Percentiles rank a stretch among this genome's conserved stretches.
phyloP scores from a whole-genome alignment of 2,329 filamentous ascomycete species.

The Annulohypoxylon truncatum region DNA sequence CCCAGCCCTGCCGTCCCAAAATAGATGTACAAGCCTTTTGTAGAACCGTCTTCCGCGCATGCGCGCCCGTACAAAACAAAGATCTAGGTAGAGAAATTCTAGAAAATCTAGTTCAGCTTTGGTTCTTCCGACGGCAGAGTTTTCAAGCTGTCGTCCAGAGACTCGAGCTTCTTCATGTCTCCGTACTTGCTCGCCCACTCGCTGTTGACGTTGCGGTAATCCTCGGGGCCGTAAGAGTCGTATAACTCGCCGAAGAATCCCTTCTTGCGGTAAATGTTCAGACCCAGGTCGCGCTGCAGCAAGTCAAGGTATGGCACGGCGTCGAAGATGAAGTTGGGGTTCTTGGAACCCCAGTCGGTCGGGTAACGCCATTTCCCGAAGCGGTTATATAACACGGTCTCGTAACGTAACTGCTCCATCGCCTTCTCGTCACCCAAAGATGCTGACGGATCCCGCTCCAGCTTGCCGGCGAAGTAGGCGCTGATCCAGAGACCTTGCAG shows the following conservation, averaged over 20 bases:
- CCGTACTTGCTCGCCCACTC: constrained; percentile 58
- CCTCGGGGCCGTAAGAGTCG: constrained; percentile 67
- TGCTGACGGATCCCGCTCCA: constrained; percentile 47
- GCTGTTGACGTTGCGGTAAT: constrained; percentile 65
- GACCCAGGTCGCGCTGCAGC: constrained; percentile 72
- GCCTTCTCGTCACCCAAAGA: constrained; percentile 50
- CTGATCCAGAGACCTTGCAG: constrained; percentile 66
- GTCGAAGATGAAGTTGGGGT: constrained; percentile 81
- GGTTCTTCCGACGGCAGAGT: constrained; percentile 13
- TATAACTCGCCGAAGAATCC: constrained; percentile 64
- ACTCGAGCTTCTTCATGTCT: constrained; percentile 37
- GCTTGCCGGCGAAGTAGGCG: constrained; percentile 64
- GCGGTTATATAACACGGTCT: constrained; percentile 72
- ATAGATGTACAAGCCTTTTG: constrained; percentile 32
- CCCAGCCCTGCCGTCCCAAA: constrained; percentile 25
- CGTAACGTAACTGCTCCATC: constrained; percentile 58
- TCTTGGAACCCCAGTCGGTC: constrained; percentile 69
- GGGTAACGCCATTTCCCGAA: constrained; percentile 79
- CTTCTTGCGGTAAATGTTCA: constrained; percentile 67
- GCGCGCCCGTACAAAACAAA: constrained; percentile 15
- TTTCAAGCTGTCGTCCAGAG: constrained; percentile 29
- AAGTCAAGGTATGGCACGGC: constrained; percentile 78
- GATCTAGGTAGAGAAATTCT: constrained; percentile 10
- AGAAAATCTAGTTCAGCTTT: constrained; percentile 16
- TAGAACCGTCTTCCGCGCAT: constrained; percentile 1